A percentile compares a stretch with the other conserved stretches of the same genome.
Evolutionary conservation across 164 flowering plant genomes (phyloP).

Genomic region (Magnolia sinica): DNA sequence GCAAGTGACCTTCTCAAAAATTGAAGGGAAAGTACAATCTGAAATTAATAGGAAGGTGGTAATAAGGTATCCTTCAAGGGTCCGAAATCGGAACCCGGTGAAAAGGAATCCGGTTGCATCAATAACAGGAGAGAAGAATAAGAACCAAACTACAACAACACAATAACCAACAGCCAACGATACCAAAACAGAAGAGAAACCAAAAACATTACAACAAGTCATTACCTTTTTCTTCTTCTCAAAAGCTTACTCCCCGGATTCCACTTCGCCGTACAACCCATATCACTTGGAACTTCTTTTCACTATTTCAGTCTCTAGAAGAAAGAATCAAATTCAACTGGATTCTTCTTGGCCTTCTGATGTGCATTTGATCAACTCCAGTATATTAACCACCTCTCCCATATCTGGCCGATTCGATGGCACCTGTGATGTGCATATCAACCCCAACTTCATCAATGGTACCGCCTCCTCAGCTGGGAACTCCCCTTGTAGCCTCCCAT

Average conservation of each 20-base stretch:
- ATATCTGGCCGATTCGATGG: constrained; percentile 92
- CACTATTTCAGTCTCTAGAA: constrained; percentile 2
- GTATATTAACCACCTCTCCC: constrained; percentile 84
- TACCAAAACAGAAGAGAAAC: constrained; percentile 1
- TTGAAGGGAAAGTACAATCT: neutral
- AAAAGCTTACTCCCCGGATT: constrained; percentile 44
- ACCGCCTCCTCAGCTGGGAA: constrained; percentile 79
- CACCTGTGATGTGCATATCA: constrained; percentile 94
- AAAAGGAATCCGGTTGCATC: constrained; percentile 65
- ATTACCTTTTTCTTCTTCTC: constrained; percentile 11
- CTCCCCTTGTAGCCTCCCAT: constrained; percentile 51
- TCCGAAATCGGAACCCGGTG: constrained; percentile 51
- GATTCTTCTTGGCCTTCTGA: constrained; percentile 64
- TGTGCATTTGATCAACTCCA: constrained; percentile 81
- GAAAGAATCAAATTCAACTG: constrained; percentile 19
- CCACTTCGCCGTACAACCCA: constrained; percentile 56
- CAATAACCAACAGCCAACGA: neutral
- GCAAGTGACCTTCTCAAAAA: no score
- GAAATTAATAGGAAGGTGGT: neutral
- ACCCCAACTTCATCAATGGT: constrained; percentile 75
- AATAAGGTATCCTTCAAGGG: constrained; percentile 10
- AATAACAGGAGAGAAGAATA: constrained; percentile 10
- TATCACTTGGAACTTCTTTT: neutral
- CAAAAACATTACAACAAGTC: constrained; percentile 14
- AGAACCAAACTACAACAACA: neutral